Evolutionary conservation across 495 filamentous ascomycete genomes (phyloP), one percentile per base, ranked within the genome.

Genomic region (Penicillium parvum): DNA sequence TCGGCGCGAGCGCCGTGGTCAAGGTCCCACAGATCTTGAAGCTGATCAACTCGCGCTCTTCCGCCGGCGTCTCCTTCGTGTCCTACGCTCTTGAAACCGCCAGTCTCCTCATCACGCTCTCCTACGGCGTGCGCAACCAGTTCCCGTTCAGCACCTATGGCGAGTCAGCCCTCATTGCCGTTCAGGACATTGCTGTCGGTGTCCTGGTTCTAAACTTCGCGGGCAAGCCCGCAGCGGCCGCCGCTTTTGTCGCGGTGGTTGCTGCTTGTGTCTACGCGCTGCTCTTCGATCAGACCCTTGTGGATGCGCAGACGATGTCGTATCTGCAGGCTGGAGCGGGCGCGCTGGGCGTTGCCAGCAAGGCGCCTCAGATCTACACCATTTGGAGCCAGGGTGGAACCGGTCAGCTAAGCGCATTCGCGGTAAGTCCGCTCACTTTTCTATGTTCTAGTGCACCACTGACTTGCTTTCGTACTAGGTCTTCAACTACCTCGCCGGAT

Each of bases 21-120:
- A 98, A 98, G 72, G 78, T 98, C 33, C 91, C 92, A 0, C 92
- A 96, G 67, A 90, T 97, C 64, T 60, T 96, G 63, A 96, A 96
- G 72, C 81, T 96, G 36, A 65, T 94, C 53, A 64, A 71, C 50
- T 90, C 90, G 23, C 73, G 80, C 40, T 94, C 87, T 19, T 81
- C 86, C 7, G 76, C 76, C 39, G 92, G 91, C 53, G 75, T 97
- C 44, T 87, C 82, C 43, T 95, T 96, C 73, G 77, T 92, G 27
- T 83, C 85, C 20, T 96, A 95, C 68, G 75, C 88, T 28, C 86
- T 98, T 61, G 92, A 98, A 66, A 95, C 89, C 7, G 73, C 80
- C 46, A 77, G 79, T 51, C 85, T 89, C 65, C 74, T 96, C 38
- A 91, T 92, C 68, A 84, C 81, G 2, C 76, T 97, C 29, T 86